Base-by-base conservation (phyloP, 164 flowering plant genomes). In the Piper betle region DNA sequence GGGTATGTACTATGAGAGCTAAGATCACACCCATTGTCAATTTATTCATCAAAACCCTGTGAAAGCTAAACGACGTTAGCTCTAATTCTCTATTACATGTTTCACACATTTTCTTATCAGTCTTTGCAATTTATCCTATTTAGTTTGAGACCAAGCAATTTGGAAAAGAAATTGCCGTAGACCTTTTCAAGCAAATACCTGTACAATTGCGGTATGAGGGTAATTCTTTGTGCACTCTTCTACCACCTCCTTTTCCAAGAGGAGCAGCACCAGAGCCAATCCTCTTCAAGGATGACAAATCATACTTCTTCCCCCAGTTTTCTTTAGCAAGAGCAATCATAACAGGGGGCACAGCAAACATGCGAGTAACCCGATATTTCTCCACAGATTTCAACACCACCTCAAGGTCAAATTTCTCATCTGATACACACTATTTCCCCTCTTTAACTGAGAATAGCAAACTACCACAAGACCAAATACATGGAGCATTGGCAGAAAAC, bases 211-310 rank as follows among this genome's bases (percentile, higher is more conserved):
- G 38, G 75, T 82, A 10, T 74, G 69, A 18, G 95, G 93, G 20
- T 88, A 37, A 43, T 65, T 76, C 74, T 70, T 84, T 0, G 82
- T 65, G 62, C 84, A 81, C 50, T 86, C 96, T 72, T 75, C 82
- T 86, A 87, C 84, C 75, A 85, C 48, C 19, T 87, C 96, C 73
- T 82, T 85, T n/a, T 62, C 85, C 87, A 53, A 92, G 64, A 39
- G 96, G 98, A 0, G 98, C 96, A 0, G 94, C 96, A 5, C 98
- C 96, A 0, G 86, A 80, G 16, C 83, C 83, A 39, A 89, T 68
- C 39, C 67, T 63, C 74, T 63, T 79, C 67, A 92, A 59, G 0
- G 91, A 82, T 2, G 93, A 83, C 57, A 92, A 67, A 63, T 89
- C 83, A 59, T 75, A 89, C 69, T 77, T 84, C 63, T 72, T 77